phyloP scores from a whole-genome alignment of 1,139 yeast genomes.

The Sugiyamaella pinicola region DNA sequence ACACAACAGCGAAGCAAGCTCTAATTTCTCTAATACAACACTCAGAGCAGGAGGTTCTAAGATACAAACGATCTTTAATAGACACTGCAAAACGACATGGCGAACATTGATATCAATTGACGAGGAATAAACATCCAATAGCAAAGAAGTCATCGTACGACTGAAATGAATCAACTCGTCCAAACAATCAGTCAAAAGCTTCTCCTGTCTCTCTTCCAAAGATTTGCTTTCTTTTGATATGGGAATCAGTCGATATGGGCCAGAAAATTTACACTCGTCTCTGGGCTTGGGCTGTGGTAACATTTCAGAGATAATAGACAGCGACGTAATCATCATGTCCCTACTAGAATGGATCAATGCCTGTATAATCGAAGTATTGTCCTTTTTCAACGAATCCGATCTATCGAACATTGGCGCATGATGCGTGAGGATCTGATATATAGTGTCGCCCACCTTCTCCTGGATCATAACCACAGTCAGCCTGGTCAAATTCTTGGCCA shows the following conservation, averaged over 20 bases:
- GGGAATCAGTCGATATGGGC: slow-evolving; percentile 36
- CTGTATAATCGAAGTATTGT: slow-evolving; percentile 55
- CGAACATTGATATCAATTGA: slow-evolving; percentile 72
- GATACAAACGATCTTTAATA: slow-evolving; percentile 55
- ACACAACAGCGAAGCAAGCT: slow-evolving; percentile 53
- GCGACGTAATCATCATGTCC: slow-evolving; percentile 57
- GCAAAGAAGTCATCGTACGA: slow-evolving; percentile 56
- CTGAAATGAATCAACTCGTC: slow-evolving; percentile 46
- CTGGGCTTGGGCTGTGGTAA: slow-evolving; percentile 42
- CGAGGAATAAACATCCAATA: slow-evolving; percentile 72
- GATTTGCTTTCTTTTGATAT: slow-evolving; percentile 21
- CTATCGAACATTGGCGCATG: slow-evolving; percentile 37
- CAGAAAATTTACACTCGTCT: slow-evolving; percentile 31
- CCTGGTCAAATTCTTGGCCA: slow-evolving; percentile 46
- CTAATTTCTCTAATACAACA: slow-evolving; percentile 36
- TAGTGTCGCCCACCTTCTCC: slow-evolving; percentile 36
- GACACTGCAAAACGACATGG: slow-evolving; percentile 57
- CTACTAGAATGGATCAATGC: slow-evolving; percentile 76
- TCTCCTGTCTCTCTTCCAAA: slow-evolving; percentile 4
- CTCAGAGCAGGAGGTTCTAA: slow-evolving; percentile 32
- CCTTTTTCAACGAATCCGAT: slow-evolving; percentile 30
- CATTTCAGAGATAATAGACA: slow-evolving; percentile 59
- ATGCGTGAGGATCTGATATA: slow-evolving; percentile 42
- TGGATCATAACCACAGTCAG: slow-evolving; percentile 36
- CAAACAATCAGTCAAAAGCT: not conserved